Base-by-base conservation (phyloP, 208 protist species). In the Lotmaria passim region DNA sequence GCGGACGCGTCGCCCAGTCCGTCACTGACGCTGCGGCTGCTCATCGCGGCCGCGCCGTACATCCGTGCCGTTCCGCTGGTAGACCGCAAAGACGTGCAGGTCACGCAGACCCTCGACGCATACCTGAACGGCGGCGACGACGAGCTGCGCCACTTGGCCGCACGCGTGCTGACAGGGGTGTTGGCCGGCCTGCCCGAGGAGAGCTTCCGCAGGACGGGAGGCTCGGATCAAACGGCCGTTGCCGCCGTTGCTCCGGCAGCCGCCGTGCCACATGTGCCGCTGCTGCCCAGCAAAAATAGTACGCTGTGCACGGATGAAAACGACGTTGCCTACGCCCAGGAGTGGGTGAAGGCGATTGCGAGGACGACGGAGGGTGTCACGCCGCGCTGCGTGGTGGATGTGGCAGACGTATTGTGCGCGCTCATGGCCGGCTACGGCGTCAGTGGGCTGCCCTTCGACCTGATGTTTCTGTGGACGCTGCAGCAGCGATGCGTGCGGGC, bases 41-140 rank as follows among this genome's bases (percentile, higher is more conserved):
- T 90, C 24, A 75, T 76, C 14, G 83, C 78, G 11, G 82, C 82
- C n/a, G 78, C 83, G n/a, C 73, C 89, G 26, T 94, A 91, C 65
- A 75, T 94, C 48, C 89, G 89, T 33, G 78, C 78, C 14, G 75
- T 89, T 7, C 86, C 89, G 24, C 59, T 87, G 36, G 64, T 66
- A n/a, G 79, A 91, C 38, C 83, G 89, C 61, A 64, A 64, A 39
- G 79, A 81, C 39, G 57, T 85, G 33, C 66, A 67, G 30, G 69
- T 85, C 21, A 75, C 60, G 36, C 53, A 67, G 7, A 69, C 73
- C 17, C 63, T 94, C 7, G 61, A 52, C 4, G 68, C 72, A 0
- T 90, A 78, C 46, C 65, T 82, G 26, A 44, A 71, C 36, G 63
- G 69, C 64, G 69, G 56, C 47, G 61, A 79, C 48, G 73, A 83